phyloP scores from a whole-genome alignment of 2,329 filamentous ascomycete species.

The Aspergillus nomiae region DNA sequence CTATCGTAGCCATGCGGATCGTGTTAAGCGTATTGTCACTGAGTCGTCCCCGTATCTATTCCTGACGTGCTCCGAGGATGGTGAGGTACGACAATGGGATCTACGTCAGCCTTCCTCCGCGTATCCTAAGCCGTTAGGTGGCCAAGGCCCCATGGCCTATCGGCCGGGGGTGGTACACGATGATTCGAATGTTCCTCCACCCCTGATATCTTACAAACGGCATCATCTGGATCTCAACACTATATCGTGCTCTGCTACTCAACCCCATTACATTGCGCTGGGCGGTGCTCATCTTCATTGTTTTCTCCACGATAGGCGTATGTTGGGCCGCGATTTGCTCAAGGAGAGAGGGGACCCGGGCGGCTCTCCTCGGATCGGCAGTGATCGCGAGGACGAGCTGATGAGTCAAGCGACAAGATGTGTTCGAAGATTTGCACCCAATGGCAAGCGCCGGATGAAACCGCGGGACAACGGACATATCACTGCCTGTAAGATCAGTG shows the following conservation, averaged over 20 bases:
- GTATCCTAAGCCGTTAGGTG: conserved; percentile 57
- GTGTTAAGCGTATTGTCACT: conserved; percentile 69
- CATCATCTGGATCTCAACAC: conserved; percentile 67
- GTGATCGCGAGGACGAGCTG: conserved; percentile 54
- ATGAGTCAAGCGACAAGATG: conserved; percentile 65
- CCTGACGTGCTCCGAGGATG: conserved; percentile 69
- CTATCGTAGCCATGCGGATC: conserved; percentile 65
- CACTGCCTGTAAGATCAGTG: conserved; percentile 70
- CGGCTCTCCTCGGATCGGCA: conserved; percentile 42
- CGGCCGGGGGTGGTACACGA: conserved; percentile 45
- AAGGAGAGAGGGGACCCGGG: conserved; percentile 54
- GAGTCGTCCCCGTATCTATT: conserved; percentile 70
- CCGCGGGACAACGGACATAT: conserved; percentile 63
- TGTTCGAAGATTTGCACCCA: conserved; percentile 66
- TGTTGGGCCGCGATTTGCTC: conserved; percentile 63
- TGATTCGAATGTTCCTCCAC: conserved; percentile 59
- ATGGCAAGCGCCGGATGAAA: conserved; percentile 54
- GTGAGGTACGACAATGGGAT: conserved; percentile 71
- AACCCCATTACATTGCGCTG: conserved; percentile 70
- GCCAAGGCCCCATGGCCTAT: conserved; percentile 47
- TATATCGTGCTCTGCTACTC: conserved; percentile 67
- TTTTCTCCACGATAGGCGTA: conserved; percentile 68
- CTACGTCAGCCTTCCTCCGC: conserved; percentile 64
- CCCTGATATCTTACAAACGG: conserved; percentile 67
- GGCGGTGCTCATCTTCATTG: conserved; percentile 70